Evolutionary conservation across 345 rosid species (phyloP), one percentile per base, ranked within the genome.

Genomic region (Pistacia vera): DNA sequence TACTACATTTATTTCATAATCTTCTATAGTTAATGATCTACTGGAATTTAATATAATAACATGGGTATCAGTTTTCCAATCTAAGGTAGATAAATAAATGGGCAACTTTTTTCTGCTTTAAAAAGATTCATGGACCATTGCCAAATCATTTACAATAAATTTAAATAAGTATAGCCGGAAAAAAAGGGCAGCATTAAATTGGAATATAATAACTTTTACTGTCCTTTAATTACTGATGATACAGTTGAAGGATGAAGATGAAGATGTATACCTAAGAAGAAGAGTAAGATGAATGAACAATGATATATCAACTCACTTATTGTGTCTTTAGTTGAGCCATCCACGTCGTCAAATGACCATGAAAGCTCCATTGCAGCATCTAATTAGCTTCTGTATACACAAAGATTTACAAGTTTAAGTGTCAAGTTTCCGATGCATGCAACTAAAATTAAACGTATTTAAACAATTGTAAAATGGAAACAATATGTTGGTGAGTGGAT

Each of bases 281-380:
- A 25, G 17, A 11, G 56, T 14, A 54, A 54, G 6, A 54, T 54
- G 57, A 6, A 1, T 66, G 33, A 30, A 44, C 49, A 25, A 7
- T 51, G 14, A 33, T 18, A 36, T 3, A 51, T 68, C 63, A 70
- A 70, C 30, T 5, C 8, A 18, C 73, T 35, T 54, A 5, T 5
- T 57, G 25, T 44, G 3, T 73, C 33, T 51, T 36, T 52, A 35
- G 71, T 55, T 74, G 71, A 74, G 77, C 44, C 51, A 65, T 74
- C 71, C 52, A 65, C 52, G 25, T 74, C 9, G 8, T 41, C 9
- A 41, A 41, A 41, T 41, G 8, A 7, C 77, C 54, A 55, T 49
- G 77, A 46, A 55, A 74, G 70, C 52, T 74, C 55, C 38, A 74
- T 10, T 0, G 28, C 30, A 74, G 63, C 77, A 63, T 49, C 77